Percentiles rank a stretch among this genome's conserved stretches.
Conservation (phyloP, 2,329 filamentous ascomycete species). For the Nigrograna mackinnonii region DNA sequence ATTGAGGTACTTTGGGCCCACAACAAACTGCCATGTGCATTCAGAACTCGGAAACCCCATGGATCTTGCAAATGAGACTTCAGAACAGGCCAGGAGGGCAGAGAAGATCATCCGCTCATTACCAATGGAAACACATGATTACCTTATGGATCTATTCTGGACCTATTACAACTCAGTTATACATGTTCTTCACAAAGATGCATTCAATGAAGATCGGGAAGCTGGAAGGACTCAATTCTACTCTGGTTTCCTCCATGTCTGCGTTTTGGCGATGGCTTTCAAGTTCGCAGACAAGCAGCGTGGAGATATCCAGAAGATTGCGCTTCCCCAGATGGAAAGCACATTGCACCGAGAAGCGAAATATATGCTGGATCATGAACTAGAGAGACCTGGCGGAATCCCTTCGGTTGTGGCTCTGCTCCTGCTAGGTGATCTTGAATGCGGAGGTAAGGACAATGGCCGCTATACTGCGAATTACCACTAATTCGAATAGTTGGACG, state of each 20-base stretch:
- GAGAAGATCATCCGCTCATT: conserved; percentile 54
- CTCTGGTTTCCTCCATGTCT: conserved; percentile 56
- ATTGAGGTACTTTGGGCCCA: conserved; percentile 58
- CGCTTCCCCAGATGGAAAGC: conserved; percentile 53
- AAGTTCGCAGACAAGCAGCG: conserved; percentile 54
- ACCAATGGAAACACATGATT: conserved; percentile 53
- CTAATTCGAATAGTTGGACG: conserved; percentile 45
- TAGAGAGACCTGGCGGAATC: conserved; percentile 57
- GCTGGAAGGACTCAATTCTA: conserved; percentile 54
- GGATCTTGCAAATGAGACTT: conserved; percentile 44
- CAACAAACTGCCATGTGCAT: conserved; percentile 58
- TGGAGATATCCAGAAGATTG: conserved; percentile 53
- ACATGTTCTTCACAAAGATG: conserved; percentile 53
- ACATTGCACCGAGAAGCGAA: conserved; percentile 59
- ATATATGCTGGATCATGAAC: conserved; percentile 57
- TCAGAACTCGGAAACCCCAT: conserved; percentile 41
- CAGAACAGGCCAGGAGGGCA: conserved; percentile 52
- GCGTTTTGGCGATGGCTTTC: conserved; percentile 57
- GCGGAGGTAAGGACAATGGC: conserved; percentile 36
- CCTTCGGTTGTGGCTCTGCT: conserved; percentile 57
- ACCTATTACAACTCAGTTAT: conserved; percentile 55
- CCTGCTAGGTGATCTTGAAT: conserved; percentile 58
- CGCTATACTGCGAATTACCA: too few relatives aligned
- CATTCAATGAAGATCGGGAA: conserved; percentile 54
- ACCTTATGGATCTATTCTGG: conserved; percentile 58